Conservation (phyloP, 139 green algal species). For the Ettlia oleoabundans region DNA sequence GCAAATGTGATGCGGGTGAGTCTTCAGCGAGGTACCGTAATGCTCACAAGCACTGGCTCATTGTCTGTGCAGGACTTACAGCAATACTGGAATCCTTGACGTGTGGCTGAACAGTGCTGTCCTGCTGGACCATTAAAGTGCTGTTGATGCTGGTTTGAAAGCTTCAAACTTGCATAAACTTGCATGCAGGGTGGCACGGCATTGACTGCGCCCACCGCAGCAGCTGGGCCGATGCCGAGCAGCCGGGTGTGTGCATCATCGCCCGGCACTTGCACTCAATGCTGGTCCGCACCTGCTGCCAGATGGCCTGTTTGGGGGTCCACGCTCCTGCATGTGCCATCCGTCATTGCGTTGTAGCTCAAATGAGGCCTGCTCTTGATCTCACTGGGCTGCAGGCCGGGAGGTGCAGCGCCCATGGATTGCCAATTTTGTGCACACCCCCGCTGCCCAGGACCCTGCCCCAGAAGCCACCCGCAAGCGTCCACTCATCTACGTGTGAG, state of each 20-base stretch:
- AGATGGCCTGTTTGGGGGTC: not conserved
- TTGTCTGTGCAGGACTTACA: too few relatives aligned
- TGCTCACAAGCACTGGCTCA: not conserved
- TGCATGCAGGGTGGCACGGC: conserved; percentile 57
- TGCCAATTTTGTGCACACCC: not conserved
- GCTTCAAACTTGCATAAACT: too few relatives aligned
- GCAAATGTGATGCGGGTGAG: conserved; percentile 15
- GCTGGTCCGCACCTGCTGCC: not conserved
- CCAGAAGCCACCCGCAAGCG: conserved; percentile 34
- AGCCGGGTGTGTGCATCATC: not conserved
- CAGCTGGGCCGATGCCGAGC: not conserved
- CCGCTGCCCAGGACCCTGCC: not conserved
- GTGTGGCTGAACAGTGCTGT: too few relatives aligned
- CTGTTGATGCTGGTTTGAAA: too few relatives aligned
- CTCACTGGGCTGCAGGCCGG: not conserved
- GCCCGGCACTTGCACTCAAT: not conserved
- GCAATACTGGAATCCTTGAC: too few relatives aligned
- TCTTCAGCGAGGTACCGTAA: not conserved
- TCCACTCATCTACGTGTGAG: conserved; percentile 53
- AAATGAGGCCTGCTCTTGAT: not conserved
- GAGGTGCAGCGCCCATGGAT: conserved; percentile 43
- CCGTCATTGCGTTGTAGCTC: not conserved
- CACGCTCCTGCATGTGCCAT: not conserved
- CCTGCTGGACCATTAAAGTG: too few relatives aligned
- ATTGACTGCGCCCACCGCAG: conserved; percentile 54